These are phyloP conservation scores for Nicotiana rustica DNA, from an alignment of 305 asterid species.

Conservation along the genomic window DNA sequence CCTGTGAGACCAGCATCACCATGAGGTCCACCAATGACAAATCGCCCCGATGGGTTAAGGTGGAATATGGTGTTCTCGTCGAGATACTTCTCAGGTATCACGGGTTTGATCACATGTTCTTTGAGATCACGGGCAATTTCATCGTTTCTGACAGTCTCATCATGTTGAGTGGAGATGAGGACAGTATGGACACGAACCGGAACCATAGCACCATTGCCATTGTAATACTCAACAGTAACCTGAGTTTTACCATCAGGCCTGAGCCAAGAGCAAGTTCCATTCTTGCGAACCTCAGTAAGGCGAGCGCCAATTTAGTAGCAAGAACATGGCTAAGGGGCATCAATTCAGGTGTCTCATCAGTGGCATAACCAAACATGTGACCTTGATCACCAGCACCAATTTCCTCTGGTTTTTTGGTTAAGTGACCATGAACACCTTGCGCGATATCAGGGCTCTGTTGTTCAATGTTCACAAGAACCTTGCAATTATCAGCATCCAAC, in stretches of 20 bases:
- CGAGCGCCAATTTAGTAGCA: conserved; percentile 57
- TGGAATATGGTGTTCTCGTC: conserved; percentile 61
- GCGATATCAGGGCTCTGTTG: conserved; percentile 60
- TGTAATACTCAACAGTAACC: conserved; percentile 60
- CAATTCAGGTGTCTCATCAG: conserved; percentile 62
- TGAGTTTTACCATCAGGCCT: conserved; percentile 68
- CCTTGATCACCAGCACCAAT: conserved; percentile 68
- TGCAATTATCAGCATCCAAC: conserved; percentile 62
- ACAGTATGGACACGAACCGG: conserved; percentile 61
- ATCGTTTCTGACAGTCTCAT: conserved; percentile 61
- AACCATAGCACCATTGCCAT: conserved; percentile 58
- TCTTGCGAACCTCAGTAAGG: conserved; percentile 29
- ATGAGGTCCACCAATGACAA: conserved; percentile 69
- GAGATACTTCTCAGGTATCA: conserved; percentile 50
- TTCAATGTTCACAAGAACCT: conserved; percentile 58
- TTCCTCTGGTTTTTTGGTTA: conserved; percentile 61
- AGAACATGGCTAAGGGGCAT: conserved; percentile 67
- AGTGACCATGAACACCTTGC: conserved; percentile 65
- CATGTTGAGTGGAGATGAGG: conserved; percentile 63
- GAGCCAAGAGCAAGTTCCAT: conserved; percentile 57
- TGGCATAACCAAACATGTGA: conserved; percentile 61
- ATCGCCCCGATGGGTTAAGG: conserved; percentile 63
- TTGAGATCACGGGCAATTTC: conserved; percentile 59
- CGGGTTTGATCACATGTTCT: conserved; percentile 58
- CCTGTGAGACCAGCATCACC: conserved; percentile 75